Conservation (phyloP, 177 flowering plant species). For the Tripterygium wilfordii region DNA sequence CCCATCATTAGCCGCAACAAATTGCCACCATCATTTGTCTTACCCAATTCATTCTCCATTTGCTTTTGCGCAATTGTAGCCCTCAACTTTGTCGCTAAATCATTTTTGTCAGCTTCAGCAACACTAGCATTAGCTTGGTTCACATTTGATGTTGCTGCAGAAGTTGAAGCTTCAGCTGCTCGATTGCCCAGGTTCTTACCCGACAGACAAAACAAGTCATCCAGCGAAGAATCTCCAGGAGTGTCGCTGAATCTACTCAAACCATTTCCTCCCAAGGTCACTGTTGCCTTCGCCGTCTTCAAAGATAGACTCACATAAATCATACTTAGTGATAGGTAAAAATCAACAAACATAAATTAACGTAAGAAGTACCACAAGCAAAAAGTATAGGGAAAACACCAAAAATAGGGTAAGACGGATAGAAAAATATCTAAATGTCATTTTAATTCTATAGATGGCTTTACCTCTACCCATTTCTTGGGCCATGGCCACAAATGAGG, state of each 20-base stretch:
- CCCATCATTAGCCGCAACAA: constrained; percentile 79
- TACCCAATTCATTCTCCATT: constrained; percentile 69
- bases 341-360: too few relatives aligned
- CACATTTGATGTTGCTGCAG: constrained; percentile 54
- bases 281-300: constrained; percentile 49
- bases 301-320: too few relatives aligned
- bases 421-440: too few relatives aligned
- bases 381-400: too few relatives aligned
- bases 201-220: constrained; percentile 82
- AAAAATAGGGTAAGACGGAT: too few relatives aligned
- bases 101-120: constrained; percentile 59
- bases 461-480: too few relatives aligned
- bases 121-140: constrained; percentile 29
- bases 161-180: constrained; percentile 67
- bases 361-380: too few relatives aligned
- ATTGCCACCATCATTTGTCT: constrained; percentile 65
- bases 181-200: constrained; percentile 41
- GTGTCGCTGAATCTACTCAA: constrained; percentile 89
- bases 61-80: constrained; percentile 86
- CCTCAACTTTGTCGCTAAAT: constrained; percentile 76
- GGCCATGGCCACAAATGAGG: too few relatives aligned
- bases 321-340: too few relatives aligned
- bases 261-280: constrained; percentile 43
- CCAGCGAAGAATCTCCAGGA: constrained; percentile 92
- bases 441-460: too few relatives aligned